A percentile compares a stretch with the other conserved stretches of the same genome.
Conservation (phyloP, 2,329 filamentous ascomycete species). For the Cadophora sp. region DNA sequence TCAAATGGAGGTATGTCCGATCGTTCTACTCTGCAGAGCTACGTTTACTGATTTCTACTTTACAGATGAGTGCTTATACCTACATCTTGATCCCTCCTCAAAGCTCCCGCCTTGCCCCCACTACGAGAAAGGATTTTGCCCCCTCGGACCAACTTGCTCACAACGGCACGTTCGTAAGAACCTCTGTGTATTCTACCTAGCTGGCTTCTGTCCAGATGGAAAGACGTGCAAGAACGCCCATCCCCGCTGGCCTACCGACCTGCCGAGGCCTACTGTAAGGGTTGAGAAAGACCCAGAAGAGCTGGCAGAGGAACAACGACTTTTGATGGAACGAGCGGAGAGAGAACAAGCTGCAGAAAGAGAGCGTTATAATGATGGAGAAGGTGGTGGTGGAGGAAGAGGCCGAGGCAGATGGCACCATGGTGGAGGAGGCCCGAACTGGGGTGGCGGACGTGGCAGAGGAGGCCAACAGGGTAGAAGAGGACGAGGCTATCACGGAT, state of each 20-base stretch:
- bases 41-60: constrained; percentile 27
- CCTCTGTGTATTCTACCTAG: constrained; percentile 85
- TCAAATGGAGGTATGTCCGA: constrained; percentile 70
- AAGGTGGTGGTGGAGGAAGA: constrained; percentile 38
- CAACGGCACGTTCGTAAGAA: constrained; percentile 87
- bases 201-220: constrained; percentile 93
- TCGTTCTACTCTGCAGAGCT: constrained; percentile 4
- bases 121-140: constrained; percentile 95
- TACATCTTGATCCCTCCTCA: constrained; percentile 85
- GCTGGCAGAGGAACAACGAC: constrained; percentile 66
- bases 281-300: constrained; percentile 62
- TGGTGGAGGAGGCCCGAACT: constrained; percentile 45
- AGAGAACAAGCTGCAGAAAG: constrained; percentile 55
- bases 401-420: constrained; percentile 42
- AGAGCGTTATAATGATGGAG: constrained; percentile 49
- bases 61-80: constrained; percentile 87
- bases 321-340: constrained; percentile 58
- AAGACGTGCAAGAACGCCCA: constrained; percentile 80
- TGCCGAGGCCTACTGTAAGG: constrained; percentile 78
- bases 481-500: constrained; percentile 39
- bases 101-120: constrained; percentile 84
- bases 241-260: constrained; percentile 74
- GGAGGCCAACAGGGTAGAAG: constrained; percentile 36
- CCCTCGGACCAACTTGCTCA: constrained; percentile 83
- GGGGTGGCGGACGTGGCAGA: constrained; percentile 45